phyloP scores from a whole-genome alignment of 2,329 filamentous ascomycete species.

The Xylaria arbuscula region DNA sequence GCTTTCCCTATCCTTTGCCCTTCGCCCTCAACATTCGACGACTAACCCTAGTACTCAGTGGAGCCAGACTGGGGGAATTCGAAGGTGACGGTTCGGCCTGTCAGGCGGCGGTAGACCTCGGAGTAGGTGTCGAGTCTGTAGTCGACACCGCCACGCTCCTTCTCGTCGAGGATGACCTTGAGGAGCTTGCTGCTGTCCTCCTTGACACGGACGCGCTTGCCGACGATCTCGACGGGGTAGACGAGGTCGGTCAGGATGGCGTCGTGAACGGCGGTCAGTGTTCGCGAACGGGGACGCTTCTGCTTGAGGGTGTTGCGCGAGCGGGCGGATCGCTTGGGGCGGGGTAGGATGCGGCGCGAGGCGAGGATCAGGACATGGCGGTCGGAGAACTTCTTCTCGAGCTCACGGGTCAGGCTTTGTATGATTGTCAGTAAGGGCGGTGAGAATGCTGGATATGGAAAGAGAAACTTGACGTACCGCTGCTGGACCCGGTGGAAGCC shows the following conservation, averaged over 20 bases:
- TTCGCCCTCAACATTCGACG: slow-evolving; percentile 26
- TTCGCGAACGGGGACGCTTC: slow-evolving; percentile 98
- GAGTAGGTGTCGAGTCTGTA: slow-evolving; percentile 99
- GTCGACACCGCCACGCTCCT: slow-evolving; percentile 99
- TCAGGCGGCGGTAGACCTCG: slow-evolving; percentile 98
- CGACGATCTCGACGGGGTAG: slow-evolving; percentile 99
- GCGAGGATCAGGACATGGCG: slow-evolving; percentile 99
- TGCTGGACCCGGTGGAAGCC: slow-evolving; percentile 99
- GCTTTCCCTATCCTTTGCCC: slow-evolving; percentile 20
- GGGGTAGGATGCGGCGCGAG: slow-evolving; percentile 97
- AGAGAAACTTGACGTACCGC: slow-evolving; percentile 75
- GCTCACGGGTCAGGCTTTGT: slow-evolving; percentile 93
- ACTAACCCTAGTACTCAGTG: slow-evolving; percentile 80
- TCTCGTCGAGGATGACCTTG: slow-evolving; percentile 99
- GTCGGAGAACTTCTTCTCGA: slow-evolving; percentile 99
- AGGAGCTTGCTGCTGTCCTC: slow-evolving; percentile 98
- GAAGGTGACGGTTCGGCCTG: slow-evolving; percentile 95
- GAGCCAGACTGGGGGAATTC: slow-evolving; percentile 92
- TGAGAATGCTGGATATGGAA: not conserved
- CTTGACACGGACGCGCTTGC: slow-evolving; percentile 98
- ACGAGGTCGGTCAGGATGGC: slow-evolving; percentile 97
- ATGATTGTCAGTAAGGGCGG: slow-evolving; percentile 42
- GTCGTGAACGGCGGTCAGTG: slow-evolving; percentile 98
- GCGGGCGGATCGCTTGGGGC: slow-evolving; percentile 97
- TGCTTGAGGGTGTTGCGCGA: slow-evolving; percentile 96